Base-by-base conservation (phyloP, 2,329 filamentous ascomycete species). In the Eurotiales sp. region DNA sequence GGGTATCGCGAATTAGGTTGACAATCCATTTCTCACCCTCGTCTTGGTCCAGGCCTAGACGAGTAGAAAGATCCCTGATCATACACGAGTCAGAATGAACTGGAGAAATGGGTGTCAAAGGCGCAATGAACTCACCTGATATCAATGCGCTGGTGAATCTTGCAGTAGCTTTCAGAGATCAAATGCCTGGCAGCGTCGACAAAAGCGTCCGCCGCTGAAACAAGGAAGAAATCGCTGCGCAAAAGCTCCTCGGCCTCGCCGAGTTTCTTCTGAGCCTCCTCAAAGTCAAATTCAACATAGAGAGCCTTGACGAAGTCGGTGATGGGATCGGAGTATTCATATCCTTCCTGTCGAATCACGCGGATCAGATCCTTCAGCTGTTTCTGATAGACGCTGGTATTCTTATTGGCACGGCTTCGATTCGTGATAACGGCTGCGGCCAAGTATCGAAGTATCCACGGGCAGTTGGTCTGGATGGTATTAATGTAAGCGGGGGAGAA, bases 1-100 rank as follows among this genome's bases (percentile, higher is more conserved):
- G 84, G 21, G 93, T 99, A 75, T 99, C 93, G 58, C 93, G 87
- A 75, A 99, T 99, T 58, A 99, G 82, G 79, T 99, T 99, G 64
- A 99, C 93, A 66, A 99, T 99, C 93, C 93, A 99, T 80, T 99
- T 99, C 84, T 99, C 93, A 64, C 93, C 93, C 67, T 97, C 93
- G 67, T 95, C 90, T 64, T 91, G 86, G 69, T 87, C 90, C 59
- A 99, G 81, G 59, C 92, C 93, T 55, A 99, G 84, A 70, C 93
- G 88, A 58, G 85, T 87, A 59, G 90, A 96, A 54, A 99, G 83
- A 64, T 97, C 93, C 73, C 82, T 85, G 56, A 1, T 53, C 19
- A 15, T 22, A 40, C n/a, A 50, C 3, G 63, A 56, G 64, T 60
- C 52, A 48, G 36, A 12, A 6, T 15, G n/a, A 17, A n/a, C 8